phyloP scores from a whole-genome alignment of 176 grass and related monocot species.

The Cocos nucifera region DNA sequence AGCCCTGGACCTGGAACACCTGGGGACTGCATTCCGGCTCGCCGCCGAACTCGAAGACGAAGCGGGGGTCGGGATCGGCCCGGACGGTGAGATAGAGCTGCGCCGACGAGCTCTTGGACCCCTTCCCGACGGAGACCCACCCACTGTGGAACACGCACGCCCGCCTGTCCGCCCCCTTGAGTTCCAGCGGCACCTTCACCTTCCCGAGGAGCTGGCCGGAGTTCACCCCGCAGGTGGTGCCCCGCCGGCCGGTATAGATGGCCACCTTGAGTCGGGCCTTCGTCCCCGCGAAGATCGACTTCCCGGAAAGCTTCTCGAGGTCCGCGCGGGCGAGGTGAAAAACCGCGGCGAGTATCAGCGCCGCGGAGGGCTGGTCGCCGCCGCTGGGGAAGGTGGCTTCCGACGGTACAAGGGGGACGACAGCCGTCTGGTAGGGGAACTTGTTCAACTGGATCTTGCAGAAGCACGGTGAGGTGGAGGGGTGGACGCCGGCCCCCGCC shows the following conservation, averaged over 20 bases:
- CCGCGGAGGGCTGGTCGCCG: no score
- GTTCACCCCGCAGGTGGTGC: conserved; percentile 43
- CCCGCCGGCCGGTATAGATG: conserved; percentile 58
- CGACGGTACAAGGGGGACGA: no score
- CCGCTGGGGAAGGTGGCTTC: no score
- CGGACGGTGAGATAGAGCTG: conserved; percentile 57
- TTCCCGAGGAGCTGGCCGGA: conserved; percentile 59
- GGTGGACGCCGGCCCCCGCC: no score
- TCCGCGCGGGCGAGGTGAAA: conserved; percentile 70
- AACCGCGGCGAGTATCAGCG: conserved; percentile 20
- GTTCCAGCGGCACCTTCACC: conserved; percentile 54
- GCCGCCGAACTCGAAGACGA: conserved; percentile 87
- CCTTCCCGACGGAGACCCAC: conserved; percentile 64
- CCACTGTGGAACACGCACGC: conserved; percentile 50
- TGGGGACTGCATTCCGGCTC: conserved; percentile 87
- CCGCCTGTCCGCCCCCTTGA: conserved; percentile 47
- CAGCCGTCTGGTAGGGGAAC: no score
- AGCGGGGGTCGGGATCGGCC: conserved; percentile 67
- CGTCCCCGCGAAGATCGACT: conserved; percentile 34
- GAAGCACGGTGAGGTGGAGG: no score
- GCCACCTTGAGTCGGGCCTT: conserved; percentile 49
- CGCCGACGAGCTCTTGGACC: conserved; percentile 19
- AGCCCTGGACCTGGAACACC: conserved; percentile 56
- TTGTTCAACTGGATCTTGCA: no score
- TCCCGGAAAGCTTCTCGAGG: conserved; percentile 43